Base-by-base conservation (phyloP, 192 early-diverging fungal species). In the Entomortierella beljakovae region DNA sequence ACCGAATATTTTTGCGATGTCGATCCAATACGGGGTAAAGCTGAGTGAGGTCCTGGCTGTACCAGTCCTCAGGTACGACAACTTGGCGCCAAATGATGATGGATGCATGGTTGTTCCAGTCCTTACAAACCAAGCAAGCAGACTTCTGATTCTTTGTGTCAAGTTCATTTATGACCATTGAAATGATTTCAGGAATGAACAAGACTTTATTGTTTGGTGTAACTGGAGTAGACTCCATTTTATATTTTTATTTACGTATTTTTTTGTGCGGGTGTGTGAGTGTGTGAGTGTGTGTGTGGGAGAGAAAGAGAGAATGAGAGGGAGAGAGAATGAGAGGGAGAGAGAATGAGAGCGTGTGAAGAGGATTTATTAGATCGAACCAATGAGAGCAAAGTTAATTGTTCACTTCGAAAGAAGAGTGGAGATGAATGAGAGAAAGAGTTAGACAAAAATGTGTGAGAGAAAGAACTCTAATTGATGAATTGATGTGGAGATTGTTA, bases 101-200 rank as follows among this genome's bases (percentile, higher is more conserved):
- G 20, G 13, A 51, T 5, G 29, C 38, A 33, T 55, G 67, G 20
- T 35, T 46, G 26, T 64, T 22, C 75, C 75, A 79, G 20, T 37
- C 46, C 23, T 53, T 56, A 40, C 67, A 69, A 50, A 79, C 75
- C 1, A 64, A 62, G 1, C 67, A 53, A 1, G 75, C 62, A 2
- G 35, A 57, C 26, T 57, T 40, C 38, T 70, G 61, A 25, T 49
- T 48, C 3, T 33, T 10, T 3, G 42, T 18, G 32, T 64, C 57
- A 8, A 70, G 55, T 35, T 22, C 37, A 49, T 62, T 22, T 26
- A 79, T 53, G 61, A 79, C 55, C 55, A 69, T 37, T 28, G 22
- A 38, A 25, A 79, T 18, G 46, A 79, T 79, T 46, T 79, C 75
- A 26, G 75, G 75, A 57, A 70, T 79, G 38, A 52, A 53, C n/a